A percentile compares a stretch with the other conserved stretches of the same genome.
These are phyloP conservation scores for Arxiozyma slooffiae DNA, from an alignment of 1,139 yeast genomes.

Conservation along the genomic window DNA sequence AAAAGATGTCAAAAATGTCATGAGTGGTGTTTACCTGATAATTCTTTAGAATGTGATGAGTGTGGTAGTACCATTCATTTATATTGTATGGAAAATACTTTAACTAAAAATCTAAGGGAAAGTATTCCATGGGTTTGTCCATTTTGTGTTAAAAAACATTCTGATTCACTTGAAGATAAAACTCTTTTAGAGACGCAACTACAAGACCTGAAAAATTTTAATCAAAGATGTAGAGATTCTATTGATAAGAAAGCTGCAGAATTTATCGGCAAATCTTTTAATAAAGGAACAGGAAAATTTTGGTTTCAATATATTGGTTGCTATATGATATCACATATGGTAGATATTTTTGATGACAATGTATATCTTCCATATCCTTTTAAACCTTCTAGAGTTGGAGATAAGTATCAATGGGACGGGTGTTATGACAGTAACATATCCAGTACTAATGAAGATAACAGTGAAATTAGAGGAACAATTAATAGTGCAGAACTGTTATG, in stretches of 20 bases:
- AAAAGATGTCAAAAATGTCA: conserved; percentile 59
- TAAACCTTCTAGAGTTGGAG: conserved; percentile 23
- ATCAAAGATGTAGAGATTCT: not conserved
- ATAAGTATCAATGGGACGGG: conserved; percentile 26
- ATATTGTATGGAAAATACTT: conserved; percentile 80
- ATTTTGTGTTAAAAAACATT: conserved; percentile 46
- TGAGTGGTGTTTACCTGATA: conserved; percentile 73
- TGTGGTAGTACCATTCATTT: conserved; percentile 67
- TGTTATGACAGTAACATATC: conserved; percentile 12
- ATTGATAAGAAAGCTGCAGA: not conserved
- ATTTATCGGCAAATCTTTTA: not conserved
- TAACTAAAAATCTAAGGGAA: conserved; percentile 64
- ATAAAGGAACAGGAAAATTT: conserved; percentile 2
- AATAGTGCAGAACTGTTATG: conserved; percentile 63
- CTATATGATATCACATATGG: conserved; percentile 16
- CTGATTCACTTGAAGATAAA: conserved; percentile 12
- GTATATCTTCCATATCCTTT: conserved; percentile 23
- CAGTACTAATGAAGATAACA: conserved; percentile 32
- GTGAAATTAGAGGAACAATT: conserved; percentile 67
- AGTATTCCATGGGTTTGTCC: conserved; percentile 96
- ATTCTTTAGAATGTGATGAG: conserved; percentile 71
- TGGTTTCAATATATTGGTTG: conserved; percentile 29
- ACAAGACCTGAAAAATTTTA: not conserved
- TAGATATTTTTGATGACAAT: conserved; percentile 16
- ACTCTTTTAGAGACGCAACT: conserved; percentile 8